Conservation (phyloP, 768 basidiomycete species). For the Butyriboletus loyo region DNA sequence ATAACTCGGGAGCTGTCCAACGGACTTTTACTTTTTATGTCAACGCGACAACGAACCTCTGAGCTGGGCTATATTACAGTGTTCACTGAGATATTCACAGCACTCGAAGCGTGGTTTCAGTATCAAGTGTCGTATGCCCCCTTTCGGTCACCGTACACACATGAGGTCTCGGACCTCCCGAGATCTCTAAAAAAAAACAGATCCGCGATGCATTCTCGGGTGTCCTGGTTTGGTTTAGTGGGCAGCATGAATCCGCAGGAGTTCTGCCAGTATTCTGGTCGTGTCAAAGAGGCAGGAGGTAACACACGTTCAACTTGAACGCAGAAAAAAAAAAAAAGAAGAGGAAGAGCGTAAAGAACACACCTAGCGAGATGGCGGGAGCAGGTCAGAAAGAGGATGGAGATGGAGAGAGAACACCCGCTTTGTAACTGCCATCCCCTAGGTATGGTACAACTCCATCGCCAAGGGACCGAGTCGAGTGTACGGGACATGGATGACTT, state of each 20-base stretch:
- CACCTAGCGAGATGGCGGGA: too few relatives aligned
- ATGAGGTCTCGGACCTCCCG: not conserved
- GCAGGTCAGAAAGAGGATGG: too few relatives aligned
- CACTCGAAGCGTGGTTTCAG: not conserved
- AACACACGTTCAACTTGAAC: not conserved
- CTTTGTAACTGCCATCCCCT: too few relatives aligned
- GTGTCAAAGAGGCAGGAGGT: not conserved
- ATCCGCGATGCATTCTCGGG: too few relatives aligned
- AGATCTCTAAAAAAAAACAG: not conserved
- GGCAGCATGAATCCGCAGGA: too few relatives aligned
- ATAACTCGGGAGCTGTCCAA: constrained; percentile 47
- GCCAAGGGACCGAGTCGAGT: too few relatives aligned
- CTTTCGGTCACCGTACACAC: not conserved
- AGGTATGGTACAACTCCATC: too few relatives aligned
- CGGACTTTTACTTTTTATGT: constrained; percentile 34
- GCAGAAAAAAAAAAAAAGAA: too few relatives aligned
- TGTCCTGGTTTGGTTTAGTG: too few relatives aligned
- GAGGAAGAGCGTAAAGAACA: too few relatives aligned
- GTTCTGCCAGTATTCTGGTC: not conserved
- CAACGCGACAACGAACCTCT: constrained; percentile 26
- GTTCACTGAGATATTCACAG: not conserved
- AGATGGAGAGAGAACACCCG: too few relatives aligned
- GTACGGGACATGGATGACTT: too few relatives aligned
- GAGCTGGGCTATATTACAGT: not conserved
- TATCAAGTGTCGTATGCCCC: not conserved